Percentiles rank a stretch among this genome's conserved stretches.
Conservation (phyloP, 1,284 basidiomycete genomes). For the Trametes hirsuta region DNA sequence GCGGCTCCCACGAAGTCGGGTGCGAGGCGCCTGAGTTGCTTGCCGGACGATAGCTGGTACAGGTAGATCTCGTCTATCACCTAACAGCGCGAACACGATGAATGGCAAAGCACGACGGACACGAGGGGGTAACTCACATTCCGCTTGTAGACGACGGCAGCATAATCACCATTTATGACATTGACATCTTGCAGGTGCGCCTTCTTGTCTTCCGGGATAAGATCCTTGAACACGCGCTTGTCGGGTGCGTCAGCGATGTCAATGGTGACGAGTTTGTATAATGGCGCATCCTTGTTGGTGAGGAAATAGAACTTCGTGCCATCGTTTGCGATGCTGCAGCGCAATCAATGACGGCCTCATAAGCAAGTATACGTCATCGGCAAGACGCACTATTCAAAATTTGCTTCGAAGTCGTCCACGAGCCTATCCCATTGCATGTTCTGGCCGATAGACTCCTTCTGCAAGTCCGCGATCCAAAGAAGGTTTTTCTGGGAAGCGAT, state of each 20-base stretch:
- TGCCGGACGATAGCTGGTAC: slow-evolving; percentile 62
- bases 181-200: slow-evolving; percentile 59
- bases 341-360: not conserved
- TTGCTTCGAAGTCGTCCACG: slow-evolving; percentile 63
- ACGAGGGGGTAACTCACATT: slow-evolving; percentile 52
- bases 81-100: slow-evolving; percentile 37
- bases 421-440: slow-evolving; percentile 75
- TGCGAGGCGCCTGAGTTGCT: slow-evolving; percentile 59
- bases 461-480: slow-evolving; percentile 74
- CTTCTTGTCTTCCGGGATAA: slow-evolving; percentile 75
- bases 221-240: slow-evolving; percentile 54
- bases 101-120: not conserved
- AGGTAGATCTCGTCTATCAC: slow-evolving; percentile 86
- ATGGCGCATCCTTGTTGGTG: slow-evolving; percentile 70
- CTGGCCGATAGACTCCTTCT: slow-evolving; percentile 57
- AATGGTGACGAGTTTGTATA: slow-evolving; percentile 68
- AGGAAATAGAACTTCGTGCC: slow-evolving; percentile 66
- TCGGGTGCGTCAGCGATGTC: slow-evolving; percentile 55
- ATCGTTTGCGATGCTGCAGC: slow-evolving; percentile 64
- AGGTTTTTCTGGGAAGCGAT: slow-evolving; percentile 59
- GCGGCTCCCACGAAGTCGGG: slow-evolving; percentile 76
- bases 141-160: slow-evolving; percentile 72
- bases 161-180: slow-evolving; percentile 59
- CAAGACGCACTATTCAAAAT: slow-evolving; percentile 60
- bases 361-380: not conserved